Evolutionary conservation across 2,329 filamentous ascomycete genomes (phyloP).

Genomic region (Hypoxylon sp.): DNA sequence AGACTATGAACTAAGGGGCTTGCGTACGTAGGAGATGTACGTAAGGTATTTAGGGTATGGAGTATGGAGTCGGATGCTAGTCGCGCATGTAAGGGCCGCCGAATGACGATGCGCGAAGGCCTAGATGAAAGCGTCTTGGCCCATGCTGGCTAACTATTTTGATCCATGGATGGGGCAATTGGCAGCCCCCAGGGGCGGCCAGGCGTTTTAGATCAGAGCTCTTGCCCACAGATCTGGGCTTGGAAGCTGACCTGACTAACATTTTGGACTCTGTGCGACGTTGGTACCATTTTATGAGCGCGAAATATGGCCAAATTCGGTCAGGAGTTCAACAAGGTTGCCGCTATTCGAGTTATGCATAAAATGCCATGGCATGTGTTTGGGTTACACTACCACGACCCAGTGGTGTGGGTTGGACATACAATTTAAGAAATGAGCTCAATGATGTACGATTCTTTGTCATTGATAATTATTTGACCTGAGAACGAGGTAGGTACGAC

Average conservation of each 20-base stretch:
- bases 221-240: conserved; percentile 14
- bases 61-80: conserved; percentile 23
- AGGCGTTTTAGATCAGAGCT: conserved; percentile 2
- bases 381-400: conserved; percentile 7
- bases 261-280: conserved; percentile 9
- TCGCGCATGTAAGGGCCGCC: conserved; percentile 20
- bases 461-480: neutral
- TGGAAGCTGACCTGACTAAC: conserved; percentile 22
- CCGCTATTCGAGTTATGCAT: conserved; percentile 11
- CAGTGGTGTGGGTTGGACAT: conserved; percentile 16
- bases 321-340: neutral
- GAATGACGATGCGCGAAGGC: conserved; percentile 29
- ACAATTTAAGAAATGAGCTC: conserved; percentile 1
- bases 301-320: neutral
- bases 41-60: neutral
- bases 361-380: neutral
- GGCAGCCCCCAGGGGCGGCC: neutral
- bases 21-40: conserved; percentile 9
- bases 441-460: neutral
- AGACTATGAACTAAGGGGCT: conserved; percentile 19
- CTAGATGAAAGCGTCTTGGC: conserved; percentile 21
- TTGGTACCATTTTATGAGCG: neutral
- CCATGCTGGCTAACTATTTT: conserved; percentile 19
- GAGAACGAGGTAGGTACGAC: neutral
- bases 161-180: conserved; percentile 14